phyloP scores from a whole-genome alignment of 1,284 basidiomycete genomes.

The Kalmanozyma brasiliensis region DNA sequence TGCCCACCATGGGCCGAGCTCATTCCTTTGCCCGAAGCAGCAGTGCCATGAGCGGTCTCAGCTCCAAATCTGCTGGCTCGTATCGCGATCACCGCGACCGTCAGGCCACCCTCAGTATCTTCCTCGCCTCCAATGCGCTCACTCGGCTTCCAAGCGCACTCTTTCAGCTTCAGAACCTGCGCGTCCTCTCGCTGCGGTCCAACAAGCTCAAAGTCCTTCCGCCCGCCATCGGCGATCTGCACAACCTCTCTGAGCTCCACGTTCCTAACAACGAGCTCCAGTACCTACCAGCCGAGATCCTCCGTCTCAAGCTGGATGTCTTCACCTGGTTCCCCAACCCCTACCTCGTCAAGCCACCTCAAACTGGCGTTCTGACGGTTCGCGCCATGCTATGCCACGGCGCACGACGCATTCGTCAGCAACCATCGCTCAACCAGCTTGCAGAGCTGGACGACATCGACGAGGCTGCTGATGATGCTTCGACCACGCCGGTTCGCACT shows the following conservation, averaged over 20 bases:
- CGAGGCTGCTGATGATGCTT: conserved; percentile 25
- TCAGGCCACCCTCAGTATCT: conserved; percentile 49
- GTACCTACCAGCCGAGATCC: conserved; percentile 63
- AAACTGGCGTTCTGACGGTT: conserved; percentile 32
- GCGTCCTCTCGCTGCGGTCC: conserved; percentile 63
- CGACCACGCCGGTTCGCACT: conserved; percentile 25
- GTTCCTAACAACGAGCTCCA: conserved; percentile 57
- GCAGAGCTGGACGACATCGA: conserved; percentile 24
- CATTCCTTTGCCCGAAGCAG: conserved; percentile 37
- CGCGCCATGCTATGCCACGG: conserved; percentile 34
- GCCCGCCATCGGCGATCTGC: conserved; percentile 60
- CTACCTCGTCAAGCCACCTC: conserved; percentile 46
- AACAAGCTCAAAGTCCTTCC: conserved; percentile 62
- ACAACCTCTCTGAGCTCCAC: conserved; percentile 60
- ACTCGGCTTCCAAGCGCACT: conserved; percentile 61
- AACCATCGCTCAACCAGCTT: conserved; percentile 14
- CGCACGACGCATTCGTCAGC: conserved; percentile 18
- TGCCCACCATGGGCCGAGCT: conserved; percentile 22
- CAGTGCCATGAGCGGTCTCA: conserved; percentile 31
- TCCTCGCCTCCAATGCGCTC: conserved; percentile 53
- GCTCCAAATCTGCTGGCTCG: conserved; percentile 34
- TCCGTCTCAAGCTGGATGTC: conserved; percentile 56
- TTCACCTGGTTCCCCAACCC: conserved; percentile 65
- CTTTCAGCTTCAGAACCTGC: conserved; percentile 61
- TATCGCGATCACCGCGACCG: conserved; percentile 41